Conservation (phyloP, 2,329 filamentous ascomycete genomes). For the Botrytis porri region DNA sequence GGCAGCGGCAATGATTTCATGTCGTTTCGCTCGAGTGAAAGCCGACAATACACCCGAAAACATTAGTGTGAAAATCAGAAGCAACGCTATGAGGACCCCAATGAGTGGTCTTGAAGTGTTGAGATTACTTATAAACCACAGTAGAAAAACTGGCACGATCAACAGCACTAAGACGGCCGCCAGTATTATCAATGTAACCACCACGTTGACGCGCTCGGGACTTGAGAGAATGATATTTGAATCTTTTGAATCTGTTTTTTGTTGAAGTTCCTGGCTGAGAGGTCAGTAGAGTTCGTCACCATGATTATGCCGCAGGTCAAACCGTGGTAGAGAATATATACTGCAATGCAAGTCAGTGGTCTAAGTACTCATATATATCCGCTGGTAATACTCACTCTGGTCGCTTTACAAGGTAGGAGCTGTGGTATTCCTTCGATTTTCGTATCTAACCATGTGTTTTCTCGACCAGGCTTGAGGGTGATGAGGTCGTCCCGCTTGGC, state of each 20-base stretch:
- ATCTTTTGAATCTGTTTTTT: background rate
- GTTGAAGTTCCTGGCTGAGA: background rate
- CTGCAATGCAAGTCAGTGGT: background rate
- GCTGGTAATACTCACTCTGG: background rate
- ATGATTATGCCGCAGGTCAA: background rate
- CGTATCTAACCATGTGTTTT: constrained; percentile 42
- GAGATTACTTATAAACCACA: background rate
- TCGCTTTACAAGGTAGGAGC: constrained; percentile 13
- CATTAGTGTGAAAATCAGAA: constrained; percentile 26
- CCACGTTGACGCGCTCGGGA: background rate
- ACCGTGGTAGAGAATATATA: background rate
- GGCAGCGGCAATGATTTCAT: constrained; percentile 29
- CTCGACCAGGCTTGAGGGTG: constrained; percentile 39
- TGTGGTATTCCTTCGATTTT: constrained; percentile 35
- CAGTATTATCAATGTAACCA: background rate
- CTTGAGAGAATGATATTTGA: background rate
- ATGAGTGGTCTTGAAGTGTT: background rate
- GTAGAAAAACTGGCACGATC: background rate
- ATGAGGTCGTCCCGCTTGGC: constrained; percentile 41
- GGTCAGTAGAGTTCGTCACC: background rate
- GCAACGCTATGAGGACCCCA: background rate
- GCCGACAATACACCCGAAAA: constrained; percentile 24
- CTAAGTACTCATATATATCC: background rate
- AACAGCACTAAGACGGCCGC: background rate
- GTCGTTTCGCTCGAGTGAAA: constrained; percentile 30